Base-by-base conservation (phyloP, 345 rosid species). In the Ricinus communis region DNA sequence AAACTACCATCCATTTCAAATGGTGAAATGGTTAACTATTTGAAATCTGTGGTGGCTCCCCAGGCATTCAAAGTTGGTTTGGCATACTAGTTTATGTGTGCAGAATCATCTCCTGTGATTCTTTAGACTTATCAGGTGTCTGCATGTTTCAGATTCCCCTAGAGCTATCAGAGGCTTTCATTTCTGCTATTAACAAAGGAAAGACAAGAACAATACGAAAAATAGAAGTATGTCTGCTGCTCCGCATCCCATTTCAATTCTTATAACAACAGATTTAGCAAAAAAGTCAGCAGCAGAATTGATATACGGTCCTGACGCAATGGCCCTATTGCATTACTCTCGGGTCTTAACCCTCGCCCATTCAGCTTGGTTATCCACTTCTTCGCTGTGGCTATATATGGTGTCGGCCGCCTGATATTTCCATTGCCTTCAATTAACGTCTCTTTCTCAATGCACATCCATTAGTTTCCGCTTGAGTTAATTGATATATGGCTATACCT, bases 1-100 rank as follows among this genome's bases (percentile, higher is more conserved):
- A 87, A 85, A 6, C 38, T 33, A 33, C 94, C 88, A 50, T 88
- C 94, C 27, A 76, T 90, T 57, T 84, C 89, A 8, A 80, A 80
- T 16, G 97, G 94, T 4, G 91, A 87, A 72, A 87, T 93, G 91
- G 76, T 87, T 2, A 72, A 72, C 22, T 93, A 85, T 70, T 62
- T 93, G 74, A 93, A 78, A 64, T 71, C 82, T 38, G 62, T 31
- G 0, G 85, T 88, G 45, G 91, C 87, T 2, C 87, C 88, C 49
- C 91, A 88, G 82, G 75, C 85, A 78, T 25, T 33, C 4, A 33
- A 33, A 33, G 2, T 33, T 33, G 2, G 2, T 6, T 33, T 33
- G 38, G 38, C 38, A 33, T 33, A 33, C 38, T 33, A 6, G 6
- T 33, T 2, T 33, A 33, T 33, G 38, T 33, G 6, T 2, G 38